phyloP scores from a whole-genome alignment of 139 green algal species.

The Desmodesmus armatus region DNA sequence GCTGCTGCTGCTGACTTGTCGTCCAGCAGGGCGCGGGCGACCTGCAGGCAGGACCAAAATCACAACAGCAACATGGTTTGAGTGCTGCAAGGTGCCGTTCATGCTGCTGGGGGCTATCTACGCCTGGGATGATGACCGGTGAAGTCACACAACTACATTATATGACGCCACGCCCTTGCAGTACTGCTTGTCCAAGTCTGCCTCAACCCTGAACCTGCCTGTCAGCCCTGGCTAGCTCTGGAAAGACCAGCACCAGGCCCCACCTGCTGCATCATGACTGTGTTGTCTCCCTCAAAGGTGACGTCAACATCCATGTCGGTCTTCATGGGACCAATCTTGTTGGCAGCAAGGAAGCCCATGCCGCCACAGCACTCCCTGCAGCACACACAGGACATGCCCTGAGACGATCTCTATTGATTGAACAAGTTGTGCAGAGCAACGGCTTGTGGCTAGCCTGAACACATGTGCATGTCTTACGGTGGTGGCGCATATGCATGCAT shows the following conservation, averaged over 20 bases:
- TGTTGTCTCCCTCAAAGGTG: constrained; percentile 96
- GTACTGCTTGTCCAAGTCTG: too few relatives aligned
- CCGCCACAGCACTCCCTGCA: constrained; percentile 85
- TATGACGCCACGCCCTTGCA: too few relatives aligned
- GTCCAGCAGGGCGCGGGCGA: constrained; percentile 62
- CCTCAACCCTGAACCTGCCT: not conserved
- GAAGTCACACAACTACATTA: too few relatives aligned
- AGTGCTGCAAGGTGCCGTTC: too few relatives aligned
- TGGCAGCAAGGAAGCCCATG: constrained; percentile 84
- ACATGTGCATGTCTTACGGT: too few relatives aligned
- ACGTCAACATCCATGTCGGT: constrained; percentile 92
- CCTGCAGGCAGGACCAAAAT: constrained; percentile 33
- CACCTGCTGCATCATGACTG: constrained; percentile 93
- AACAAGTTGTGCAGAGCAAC: too few relatives aligned
- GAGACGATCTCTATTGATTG: not conserved
- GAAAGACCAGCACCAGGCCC: not conserved
- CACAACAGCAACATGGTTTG: not conserved
- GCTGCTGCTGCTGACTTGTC: constrained; percentile 45
- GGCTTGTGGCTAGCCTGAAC: too few relatives aligned
- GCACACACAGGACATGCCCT: not conserved
- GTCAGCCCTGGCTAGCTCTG: not conserved
- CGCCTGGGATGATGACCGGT: too few relatives aligned
- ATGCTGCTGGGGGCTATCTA: too few relatives aligned
- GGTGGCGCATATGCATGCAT: too few relatives aligned
- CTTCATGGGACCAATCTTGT: constrained; percentile 87